phyloP scores from a whole-genome alignment of 176 grass and related monocot genomes.

The Themeda triandra region DNA sequence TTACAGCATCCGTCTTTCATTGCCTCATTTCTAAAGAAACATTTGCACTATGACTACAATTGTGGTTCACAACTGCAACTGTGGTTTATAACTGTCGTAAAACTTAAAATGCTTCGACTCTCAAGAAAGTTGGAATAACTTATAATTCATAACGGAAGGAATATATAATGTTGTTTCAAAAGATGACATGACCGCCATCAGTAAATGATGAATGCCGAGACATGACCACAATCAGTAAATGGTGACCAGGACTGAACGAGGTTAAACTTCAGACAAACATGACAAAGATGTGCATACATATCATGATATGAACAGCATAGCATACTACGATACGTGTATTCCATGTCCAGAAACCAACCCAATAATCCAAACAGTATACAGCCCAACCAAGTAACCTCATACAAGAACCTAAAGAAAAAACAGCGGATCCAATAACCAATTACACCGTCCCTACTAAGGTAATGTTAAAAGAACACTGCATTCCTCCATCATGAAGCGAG shows the following conservation, averaged over 20 bases:
- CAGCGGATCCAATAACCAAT: constrained; percentile 35
- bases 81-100: too few relatives aligned
- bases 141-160: too few relatives aligned
- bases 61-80: too few relatives aligned
- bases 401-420: constrained; percentile 29
- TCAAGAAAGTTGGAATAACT: too few relatives aligned
- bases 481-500: constrained; percentile 22
- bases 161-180: too few relatives aligned
- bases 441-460: constrained; percentile 46
- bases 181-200: neutral
- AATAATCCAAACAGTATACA: constrained; percentile 40
- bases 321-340: constrained; percentile 21
- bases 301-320: neutral
- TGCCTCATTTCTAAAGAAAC: too few relatives aligned
- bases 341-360: constrained; percentile 25
- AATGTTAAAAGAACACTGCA: constrained; percentile 35
- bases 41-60: too few relatives aligned
- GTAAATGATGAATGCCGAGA: too few relatives aligned
- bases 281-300: neutral
- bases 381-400: constrained; percentile 25
- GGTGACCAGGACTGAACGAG: neutral
- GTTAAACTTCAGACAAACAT: neutral
- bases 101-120: too few relatives aligned
- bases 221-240: too few relatives aligned
- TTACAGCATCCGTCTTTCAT: too few relatives aligned